Evolutionary conservation across 768 basidiomycete genomes (phyloP), one percentile per base, ranked within the genome.

Genomic region (Sporobolomyces roseus): DNA sequence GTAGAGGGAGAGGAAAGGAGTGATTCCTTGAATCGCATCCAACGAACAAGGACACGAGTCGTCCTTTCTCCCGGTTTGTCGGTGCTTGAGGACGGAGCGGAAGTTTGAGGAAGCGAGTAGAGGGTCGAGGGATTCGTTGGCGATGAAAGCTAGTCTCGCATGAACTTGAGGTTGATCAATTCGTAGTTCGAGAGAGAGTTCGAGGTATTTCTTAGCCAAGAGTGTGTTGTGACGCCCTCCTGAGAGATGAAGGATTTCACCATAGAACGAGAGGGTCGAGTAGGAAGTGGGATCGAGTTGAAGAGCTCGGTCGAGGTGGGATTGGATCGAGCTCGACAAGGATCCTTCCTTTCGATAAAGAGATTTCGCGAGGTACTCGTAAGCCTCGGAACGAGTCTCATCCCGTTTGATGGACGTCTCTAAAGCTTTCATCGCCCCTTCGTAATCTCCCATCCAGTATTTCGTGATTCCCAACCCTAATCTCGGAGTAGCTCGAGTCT

Each of bases 321-420:
- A 12, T 38, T 72, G 63, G 35, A 65, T n/a, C n/a, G 36, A 21
- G 13, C 21, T 17, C 52, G 35, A n/a, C 16, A n/a, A 4, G n/a
- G 25, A 14, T 36, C 23, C 30, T 7, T 48, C 4, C 12, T 25
- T 33, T 9, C 51, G 58, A 17, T 60, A 60, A 17, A 65, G 36
- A 8, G 60, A 43, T 51, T 72, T 65, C 27, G 63, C 71, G 33
- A 72, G 61, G 49, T 33, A 68, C 46, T 72, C 71, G 51, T 72
- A 64, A 29, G 60, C 63, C 29, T 51, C 62, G 1, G 54, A 59
- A 8, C 62, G 63, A 53, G 2, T 5, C 8, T 64, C 63, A 43
- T 72, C 61, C 27, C 61, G 38, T 52, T 50, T 51, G 2, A 72
- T 6, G 7, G 66, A 66, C 10, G 43, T 38, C 14, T 49, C n/a